These are phyloP conservation scores for Echria macrotheca DNA, from an alignment of 495 filamentous ascomycete genomes.

Conservation along the genomic window DNA sequence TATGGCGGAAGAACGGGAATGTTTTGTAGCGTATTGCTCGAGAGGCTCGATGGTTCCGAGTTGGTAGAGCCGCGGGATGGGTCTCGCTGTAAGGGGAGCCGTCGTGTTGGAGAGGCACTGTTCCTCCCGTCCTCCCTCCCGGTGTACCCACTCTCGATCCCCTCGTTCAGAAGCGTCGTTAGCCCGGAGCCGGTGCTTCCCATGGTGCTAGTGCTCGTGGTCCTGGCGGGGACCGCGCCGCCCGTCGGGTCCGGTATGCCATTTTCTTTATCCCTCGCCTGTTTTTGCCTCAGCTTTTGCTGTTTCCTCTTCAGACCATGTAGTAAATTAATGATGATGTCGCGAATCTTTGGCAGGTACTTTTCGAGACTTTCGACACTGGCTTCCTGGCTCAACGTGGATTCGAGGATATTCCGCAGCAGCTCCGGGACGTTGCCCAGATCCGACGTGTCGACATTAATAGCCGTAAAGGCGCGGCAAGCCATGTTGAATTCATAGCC, in stretches of 20 bases:
- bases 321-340: conserved; percentile 96
- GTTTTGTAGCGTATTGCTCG: conserved; percentile 63
- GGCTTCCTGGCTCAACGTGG: conserved; percentile 93
- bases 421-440: conserved; percentile 92
- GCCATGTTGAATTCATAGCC: conserved; percentile 99
- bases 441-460: conserved; percentile 90
- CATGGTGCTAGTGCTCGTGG: conserved; percentile 62
- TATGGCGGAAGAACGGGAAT: conserved; percentile 63
- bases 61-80: conserved; percentile 40
- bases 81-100: conserved; percentile 36
- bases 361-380: conserved; percentile 85
- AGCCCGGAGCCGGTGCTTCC: conserved; percentile 55
- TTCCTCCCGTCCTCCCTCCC: conserved; percentile 22
- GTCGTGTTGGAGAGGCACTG: conserved; percentile 37
- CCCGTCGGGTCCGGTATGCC: conserved; percentile 19
- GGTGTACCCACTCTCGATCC: conserved; percentile 40
- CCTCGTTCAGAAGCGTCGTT: conserved; percentile 62
- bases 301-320: conserved; percentile 97
- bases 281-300: conserved; percentile 77
- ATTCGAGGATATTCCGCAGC: conserved; percentile 83
- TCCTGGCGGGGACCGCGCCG: conserved; percentile 38
- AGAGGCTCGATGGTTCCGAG: conserved; percentile 54
- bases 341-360: conserved; percentile 86
- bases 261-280: conserved; percentile 61
- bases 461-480: conserved; percentile 89